Base-by-base conservation (phyloP, 2,329 filamentous ascomycete genomes). In the Claviceps sp. region DNA sequence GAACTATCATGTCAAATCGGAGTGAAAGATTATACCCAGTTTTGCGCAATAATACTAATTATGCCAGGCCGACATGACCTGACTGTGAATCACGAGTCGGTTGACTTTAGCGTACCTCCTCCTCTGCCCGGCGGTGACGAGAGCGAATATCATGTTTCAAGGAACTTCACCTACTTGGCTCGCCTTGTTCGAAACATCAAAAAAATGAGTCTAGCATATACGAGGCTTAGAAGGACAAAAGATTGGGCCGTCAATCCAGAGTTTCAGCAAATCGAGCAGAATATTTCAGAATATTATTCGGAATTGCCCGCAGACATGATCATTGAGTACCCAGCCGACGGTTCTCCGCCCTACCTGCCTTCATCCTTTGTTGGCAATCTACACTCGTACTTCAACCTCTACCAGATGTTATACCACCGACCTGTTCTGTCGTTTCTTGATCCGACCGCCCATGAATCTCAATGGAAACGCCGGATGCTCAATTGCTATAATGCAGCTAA, bases 331-430 rank as follows among this genome's bases (percentile, higher is more conserved):
- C 85, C 89, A 2, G 67, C 78, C 0, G 87, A 94, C 62, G 87
- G 85, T 48, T 86, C 85, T 3, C 77, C 87, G 2, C 90, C 90
- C 0, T 93, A 86, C 84, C 74, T 96, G 17, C 80, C 87, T 2
- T 91, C 87, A 7, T 86, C 94, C 59, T 95, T 90, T 61, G 76
- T 94, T 47, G 91, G 88, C 39, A 95, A 95, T 62, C 74, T 95
- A 67, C 87, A 95, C 63, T 85, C 84, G 2, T 95, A 97, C 66
- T 90, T 93, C 65, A 84, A 94, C 59, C 74, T 97, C 17, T 84
- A 82, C 14, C 77, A 91, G 48, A 89, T 97, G 51, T 82, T 97
- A 67, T 83, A 95, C 54, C 85, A 95, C 64, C 80, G 91, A 43
- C 90, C 91, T 19, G 89, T 95, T 61, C 70, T 97, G 41, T 82